phyloP scores from a whole-genome alignment of 2,329 filamentous ascomycete genomes.

The Rhynchosporium secalis region DNA sequence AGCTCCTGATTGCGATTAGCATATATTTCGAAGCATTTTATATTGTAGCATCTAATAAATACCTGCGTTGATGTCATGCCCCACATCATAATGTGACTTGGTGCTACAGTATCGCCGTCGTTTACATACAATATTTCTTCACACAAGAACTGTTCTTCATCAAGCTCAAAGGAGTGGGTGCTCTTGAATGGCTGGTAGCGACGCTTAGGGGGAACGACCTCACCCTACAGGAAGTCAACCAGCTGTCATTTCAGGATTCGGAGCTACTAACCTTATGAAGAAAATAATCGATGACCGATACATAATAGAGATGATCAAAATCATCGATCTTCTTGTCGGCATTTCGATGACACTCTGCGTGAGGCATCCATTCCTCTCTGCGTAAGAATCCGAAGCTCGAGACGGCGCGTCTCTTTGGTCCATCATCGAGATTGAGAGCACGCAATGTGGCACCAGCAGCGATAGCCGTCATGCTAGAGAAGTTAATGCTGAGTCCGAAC shows the following conservation, averaged over 20 bases:
- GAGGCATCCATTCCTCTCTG: too few species aligned
- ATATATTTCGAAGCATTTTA: not conserved
- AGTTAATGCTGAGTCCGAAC: not conserved
- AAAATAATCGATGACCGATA: not conserved
- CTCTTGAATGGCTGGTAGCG: not conserved
- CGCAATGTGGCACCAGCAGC: not conserved
- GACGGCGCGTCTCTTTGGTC: not conserved
- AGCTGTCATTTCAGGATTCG: not conserved
- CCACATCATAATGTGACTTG: constrained; percentile 16
- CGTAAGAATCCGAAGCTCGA: not conserved
- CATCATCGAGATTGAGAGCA: not conserved
- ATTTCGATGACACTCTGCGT: not conserved
- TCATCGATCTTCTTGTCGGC: not conserved
- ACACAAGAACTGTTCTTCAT: constrained; percentile 13
- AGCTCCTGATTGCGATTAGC: constrained; percentile 16
- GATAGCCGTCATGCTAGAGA: not conserved
- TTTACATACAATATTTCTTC: constrained; percentile 29
- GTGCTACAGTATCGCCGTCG: constrained; percentile 20
- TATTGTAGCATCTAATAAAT: not conserved
- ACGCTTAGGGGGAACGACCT: not conserved
- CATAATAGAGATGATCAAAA: not conserved
- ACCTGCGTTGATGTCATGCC: constrained; percentile 21
- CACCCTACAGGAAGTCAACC: not conserved
- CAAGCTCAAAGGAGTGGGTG: not conserved
- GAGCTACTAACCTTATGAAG: not conserved